Evolutionary conservation across 2,329 filamentous ascomycete genomes (phyloP), one percentile per base, ranked within the genome.

Genomic region (Aspergillus amoenus): DNA sequence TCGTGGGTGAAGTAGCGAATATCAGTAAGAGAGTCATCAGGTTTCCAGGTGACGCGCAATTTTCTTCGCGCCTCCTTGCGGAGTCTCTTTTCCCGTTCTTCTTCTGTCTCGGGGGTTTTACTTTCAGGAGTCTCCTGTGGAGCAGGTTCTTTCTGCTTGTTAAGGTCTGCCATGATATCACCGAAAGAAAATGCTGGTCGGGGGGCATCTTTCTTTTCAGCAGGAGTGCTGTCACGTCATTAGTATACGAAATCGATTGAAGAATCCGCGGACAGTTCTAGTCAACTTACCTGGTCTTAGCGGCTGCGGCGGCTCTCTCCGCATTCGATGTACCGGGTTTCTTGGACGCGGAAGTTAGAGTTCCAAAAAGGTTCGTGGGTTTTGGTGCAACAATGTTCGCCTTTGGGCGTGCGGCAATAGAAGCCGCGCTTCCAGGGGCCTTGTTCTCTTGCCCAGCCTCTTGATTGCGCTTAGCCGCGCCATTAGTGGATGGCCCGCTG

Each of bases 1-100:
- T 87, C 83, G 67, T 86, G 84, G 24, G 80, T 82, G 68, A 88
- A 88, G 49, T 83, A 78, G 45, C 81, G 79, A 53, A 86, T 77
- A 62, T 84, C 76, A 3, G 82, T 82, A 12, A 88, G 76, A 27
- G 78, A 75, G 17, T 81, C 77, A 60, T 85, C 84, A 0, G 81
- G 78, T 59, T 84, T 86, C 79, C 84, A 88, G 7, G 76, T 79
- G 5, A 88, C 85, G 18, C 84, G 82, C 32, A 88, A 69, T 61
- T 83, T 84, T 40, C 84, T 80, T 37, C 85, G 79, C 48, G 79
- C 78, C 66, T 88, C 85, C 62, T 87, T 88, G 8, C 83, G 79
- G 2, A 86, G 69, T 24, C 85, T 80, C 69, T 82, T 86, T 18
- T 78, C 68, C 52, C 79, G 84, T 66, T 87, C 80, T 66, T 87